A percentile compares a stretch with the other conserved stretches of the same genome.
Conservation (phyloP, 768 basidiomycete genomes). For the Thelephora ganbajun region DNA sequence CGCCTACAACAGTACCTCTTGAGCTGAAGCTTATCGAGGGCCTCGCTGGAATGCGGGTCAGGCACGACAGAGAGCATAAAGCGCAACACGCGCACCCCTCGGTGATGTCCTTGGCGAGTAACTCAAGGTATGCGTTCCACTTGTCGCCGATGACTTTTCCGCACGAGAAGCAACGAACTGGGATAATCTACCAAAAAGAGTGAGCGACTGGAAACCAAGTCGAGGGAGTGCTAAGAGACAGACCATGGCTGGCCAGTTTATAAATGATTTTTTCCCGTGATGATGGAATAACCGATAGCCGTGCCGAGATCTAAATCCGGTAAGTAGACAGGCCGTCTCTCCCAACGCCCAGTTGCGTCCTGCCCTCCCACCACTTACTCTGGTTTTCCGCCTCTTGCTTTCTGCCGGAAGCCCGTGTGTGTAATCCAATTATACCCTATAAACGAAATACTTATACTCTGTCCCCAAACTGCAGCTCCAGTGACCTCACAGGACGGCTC, state of each 20-base stretch:
- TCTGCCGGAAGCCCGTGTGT: no score
- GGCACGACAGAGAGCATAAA: background rate
- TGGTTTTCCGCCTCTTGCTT: no score
- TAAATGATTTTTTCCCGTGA: no score
- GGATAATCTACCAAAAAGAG: slow-evolving; percentile 62
- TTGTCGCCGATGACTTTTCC: slow-evolving; percentile 97
- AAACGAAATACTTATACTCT: no score
- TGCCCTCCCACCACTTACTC: no score
- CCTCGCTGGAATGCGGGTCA: slow-evolving; percentile 41
- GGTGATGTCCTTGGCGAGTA: slow-evolving; percentile 65
- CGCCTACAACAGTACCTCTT: slow-evolving; percentile 93
- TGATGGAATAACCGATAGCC: no score
- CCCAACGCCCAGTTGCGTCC: no score
- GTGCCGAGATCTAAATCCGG: no score
- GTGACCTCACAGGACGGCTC: no score
- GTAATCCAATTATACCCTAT: no score
- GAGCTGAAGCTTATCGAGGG: slow-evolving; percentile 76
- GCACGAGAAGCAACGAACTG: slow-evolving; percentile 91
- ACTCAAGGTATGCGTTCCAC: slow-evolving; percentile 78
- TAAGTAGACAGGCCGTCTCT: no score
- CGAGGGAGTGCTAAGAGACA: background rate
- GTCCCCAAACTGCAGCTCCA: no score
- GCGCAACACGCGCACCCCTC: slow-evolving; percentile 56
- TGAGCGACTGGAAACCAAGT: background rate
- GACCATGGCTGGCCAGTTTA: background rate